Base-by-base conservation (phyloP, 2,329 filamentous ascomycete genomes). In the Cercospora janseana region DNA sequence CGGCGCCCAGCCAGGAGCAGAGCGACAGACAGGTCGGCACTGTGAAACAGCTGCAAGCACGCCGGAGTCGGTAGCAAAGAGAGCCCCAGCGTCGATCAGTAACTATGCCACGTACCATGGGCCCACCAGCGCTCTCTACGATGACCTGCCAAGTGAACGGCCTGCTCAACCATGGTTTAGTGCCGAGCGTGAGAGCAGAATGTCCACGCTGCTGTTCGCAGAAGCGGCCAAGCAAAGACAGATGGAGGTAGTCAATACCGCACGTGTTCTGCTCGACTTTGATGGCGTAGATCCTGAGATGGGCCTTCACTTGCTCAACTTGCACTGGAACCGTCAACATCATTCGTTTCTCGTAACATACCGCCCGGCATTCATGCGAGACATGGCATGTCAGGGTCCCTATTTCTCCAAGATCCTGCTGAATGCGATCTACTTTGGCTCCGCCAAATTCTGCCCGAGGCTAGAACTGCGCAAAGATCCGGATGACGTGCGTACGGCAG, bases 341-440 rank as follows among this genome's bases (percentile, higher is more conserved):
- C 57, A 60, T 38, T 52, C 55, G 10, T 58, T 55, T 21, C 53
- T 59, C n/a, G 49, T 59, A 9, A 58, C 55, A 10, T 60, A 60
- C 41, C 55, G 58, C 21, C 57, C 58, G 13, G 57, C 55, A 3
- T 59, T 60, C 49, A 60, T 60, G 58, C 55, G 57, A 12, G 57
- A 59, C 24, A 58, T 60, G 77, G 77, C 77, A 38, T 72, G 73
- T 37, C 64, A 70, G 4, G 80, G 80, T 0, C 76, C 75, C 0
- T 80, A 81, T 59, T 82, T 79, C 53, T 81, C 79, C 0, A 75
- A 79, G 37, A 66, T 79, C 1, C 68, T 82, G 1, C 66, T 82
- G 2, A 80, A 81, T 54, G 78, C 79, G 0, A 75, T 82, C 0
- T 71, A 76, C 44, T 78, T 73, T 3, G 46, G 46, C 7, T 40